Evolutionary conservation across 306 rosid species (phyloP), one percentile per base, ranked within the genome.

Genomic region (Citrullus mucosospermus): DNA sequence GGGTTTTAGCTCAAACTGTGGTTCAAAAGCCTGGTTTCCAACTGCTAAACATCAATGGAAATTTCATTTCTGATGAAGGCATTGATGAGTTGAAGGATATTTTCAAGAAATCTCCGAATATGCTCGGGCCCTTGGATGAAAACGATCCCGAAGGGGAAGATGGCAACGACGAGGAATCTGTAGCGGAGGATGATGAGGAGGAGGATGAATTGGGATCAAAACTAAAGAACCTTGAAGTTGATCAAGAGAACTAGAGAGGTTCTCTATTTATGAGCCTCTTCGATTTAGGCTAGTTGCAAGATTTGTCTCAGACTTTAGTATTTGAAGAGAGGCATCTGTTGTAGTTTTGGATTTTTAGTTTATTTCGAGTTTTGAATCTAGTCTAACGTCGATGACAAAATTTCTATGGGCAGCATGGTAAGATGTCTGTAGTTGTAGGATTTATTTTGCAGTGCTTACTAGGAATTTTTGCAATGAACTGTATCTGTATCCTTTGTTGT

Each of bases 101-200:
- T 53, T 93, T 93, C 61, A 89, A 86, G 88, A 88, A 85, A 32
- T 84, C 76, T 79, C 92, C 93, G 0, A 78, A 84, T 56, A 46
- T 67, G 81, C 94, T 96, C 11, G 98, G 92, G 67, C 75, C 93
- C 50, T 81, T 96, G 86, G 93, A 93, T 74, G 98, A 93, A 30
- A 96, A 96, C 79, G 96, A 96, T 56, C 97, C 98, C 17, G 93
- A 92, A 56, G 97, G 97, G 80, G 83, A 6, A 59, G 96, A 88
- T 16, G 85, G 82, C 6, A 88, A 83, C 6, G 95, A 73, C 7
- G 46, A 76, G 25, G 91, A 86, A 69, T 80, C 84, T 58, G 90
- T 80, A n/a, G 90, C 80, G 11, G 88, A 56, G 6, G 91, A 86
- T 46, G 87, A 65, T 4, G 96, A 78, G 22, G 55, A 80, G 6